These are phyloP conservation scores for Syzygium syzygioides DNA, from an alignment of 441 rosid genomes.

Conservation along the genomic window DNA sequence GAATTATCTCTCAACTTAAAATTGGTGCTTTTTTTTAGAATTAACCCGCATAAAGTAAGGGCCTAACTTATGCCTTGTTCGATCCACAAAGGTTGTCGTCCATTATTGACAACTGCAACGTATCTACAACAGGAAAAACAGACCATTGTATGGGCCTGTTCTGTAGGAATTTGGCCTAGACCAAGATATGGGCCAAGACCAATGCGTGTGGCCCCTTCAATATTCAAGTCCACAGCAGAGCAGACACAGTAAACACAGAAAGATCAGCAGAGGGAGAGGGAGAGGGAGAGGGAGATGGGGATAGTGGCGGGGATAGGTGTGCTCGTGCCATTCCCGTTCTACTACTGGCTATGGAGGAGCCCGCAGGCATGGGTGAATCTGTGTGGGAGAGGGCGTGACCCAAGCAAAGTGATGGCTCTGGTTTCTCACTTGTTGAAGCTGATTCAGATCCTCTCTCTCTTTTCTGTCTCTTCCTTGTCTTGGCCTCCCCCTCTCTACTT, in stretches of 20 bases:
- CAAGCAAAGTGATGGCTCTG: slow-evolving; percentile 67
- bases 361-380: slow-evolving; percentile 83
- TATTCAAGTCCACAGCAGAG: not conserved
- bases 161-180: not conserved
- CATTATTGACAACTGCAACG: not conserved
- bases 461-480: slow-evolving; percentile 61
- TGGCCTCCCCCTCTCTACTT: slow-evolving; percentile 88
- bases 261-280: not conserved
- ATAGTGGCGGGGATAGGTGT: slow-evolving; percentile 57
- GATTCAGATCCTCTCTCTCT: slow-evolving; percentile 62
- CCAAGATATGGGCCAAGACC: not conserved
- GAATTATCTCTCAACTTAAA: too few species aligned
- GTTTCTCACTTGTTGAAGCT: slow-evolving; percentile 72
- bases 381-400: slow-evolving; percentile 64
- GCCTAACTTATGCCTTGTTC: not conserved
- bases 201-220: not conserved
- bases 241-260: not conserved
- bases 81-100: not conserved
- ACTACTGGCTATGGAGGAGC: slow-evolving; percentile 72
- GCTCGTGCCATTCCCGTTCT: slow-evolving; percentile 67
- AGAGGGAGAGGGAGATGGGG: slow-evolving; percentile 35
- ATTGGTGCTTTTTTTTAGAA: too few species aligned
- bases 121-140: not conserved
- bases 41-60: too few species aligned
- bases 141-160: not conserved